phyloP scores from a whole-genome alignment of 129 eudicot genomes.

The sunflower (Helianthus annuus) region HanXRQr2.0-SUNRISE NC_035445.2:92831697-92832196 shows the following conservation, averaged over 20 bases:
- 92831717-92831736: too few species aligned
- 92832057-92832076: not conserved
- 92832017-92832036: too few species aligned
- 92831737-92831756: too few species aligned
- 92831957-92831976: not conserved
- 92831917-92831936: not conserved
- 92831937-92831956: not conserved
- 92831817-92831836: not conserved
- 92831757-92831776: too few species aligned
- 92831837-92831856: not conserved
- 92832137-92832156: not conserved
- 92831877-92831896: too few species aligned
- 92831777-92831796: too few species aligned
- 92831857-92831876: too few species aligned
- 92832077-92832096: constrained; percentile 1
- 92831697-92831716: too few species aligned
- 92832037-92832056: not conserved
- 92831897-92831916: not conserved
- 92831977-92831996: not conserved
- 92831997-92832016: not conserved
- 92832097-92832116: constrained; percentile 10
- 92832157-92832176: not conserved
- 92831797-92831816: too few species aligned
- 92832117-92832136: constrained; percentile 11
- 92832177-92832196: constrained; percentile 18